Evolutionary conservation across 441 rosid species (phyloP).

Genomic region (Theobroma grandiflorum): DNA sequence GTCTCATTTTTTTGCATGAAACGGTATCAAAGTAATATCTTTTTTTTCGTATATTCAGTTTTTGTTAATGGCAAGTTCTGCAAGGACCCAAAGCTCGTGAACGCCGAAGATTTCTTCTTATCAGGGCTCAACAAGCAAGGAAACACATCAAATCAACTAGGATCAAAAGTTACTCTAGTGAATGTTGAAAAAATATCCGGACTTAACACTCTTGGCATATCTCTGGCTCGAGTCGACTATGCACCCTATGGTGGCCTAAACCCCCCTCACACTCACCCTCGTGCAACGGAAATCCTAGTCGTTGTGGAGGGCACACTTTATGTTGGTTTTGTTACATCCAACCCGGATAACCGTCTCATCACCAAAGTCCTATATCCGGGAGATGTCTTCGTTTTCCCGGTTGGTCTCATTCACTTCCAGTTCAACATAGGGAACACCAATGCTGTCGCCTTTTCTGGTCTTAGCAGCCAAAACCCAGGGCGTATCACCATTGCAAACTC

Average conservation of each 20-base stretch:
- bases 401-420: constrained; percentile 10
- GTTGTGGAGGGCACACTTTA: constrained; percentile 5
- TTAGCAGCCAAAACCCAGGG: constrained; percentile 21
- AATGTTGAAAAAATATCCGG: background rate
- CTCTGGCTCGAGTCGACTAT: background rate
- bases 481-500: background rate
- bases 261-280: constrained; percentile 17
- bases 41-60: background rate
- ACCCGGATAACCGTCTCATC: background rate
- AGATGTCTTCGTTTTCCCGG: constrained; percentile 15
- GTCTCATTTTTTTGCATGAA: background rate
- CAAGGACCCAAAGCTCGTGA: constrained; percentile 8
- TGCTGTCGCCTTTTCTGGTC: constrained; percentile 13
- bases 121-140: background rate
- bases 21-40: background rate
- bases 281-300: constrained; percentile 5
- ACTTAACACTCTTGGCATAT: constrained; percentile 21
- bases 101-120: background rate
- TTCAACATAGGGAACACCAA: background rate
- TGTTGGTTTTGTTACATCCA: constrained; percentile 17
- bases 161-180: constrained; percentile 9
- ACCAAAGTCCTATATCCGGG: constrained; percentile 2
- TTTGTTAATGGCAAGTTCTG: constrained; percentile 17
- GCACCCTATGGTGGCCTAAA: constrained; percentile 1
- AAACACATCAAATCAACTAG: constrained; percentile 5